phyloP scores from a whole-genome alignment of 2,329 filamentous ascomycete genomes.

The Pseudocercospora macadamiae region DNA sequence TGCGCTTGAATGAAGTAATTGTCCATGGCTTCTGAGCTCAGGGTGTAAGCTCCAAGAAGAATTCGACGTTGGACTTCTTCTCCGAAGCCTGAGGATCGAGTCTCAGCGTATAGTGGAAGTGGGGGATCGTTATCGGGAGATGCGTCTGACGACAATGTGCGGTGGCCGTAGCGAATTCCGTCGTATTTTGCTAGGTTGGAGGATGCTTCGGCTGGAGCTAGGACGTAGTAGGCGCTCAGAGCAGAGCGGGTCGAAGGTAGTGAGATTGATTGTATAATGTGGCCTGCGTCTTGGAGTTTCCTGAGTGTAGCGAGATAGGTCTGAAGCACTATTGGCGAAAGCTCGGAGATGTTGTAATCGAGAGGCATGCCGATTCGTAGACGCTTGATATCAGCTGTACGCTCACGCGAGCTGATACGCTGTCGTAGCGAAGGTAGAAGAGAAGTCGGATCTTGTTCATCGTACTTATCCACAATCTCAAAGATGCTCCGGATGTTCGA shows the following conservation, averaged over 20 bases:
- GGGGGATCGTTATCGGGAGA: slow-evolving; percentile 29
- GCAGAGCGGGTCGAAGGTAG: slow-evolving; percentile 83
- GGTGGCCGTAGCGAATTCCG: slow-evolving; percentile 84
- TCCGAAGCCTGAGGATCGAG: slow-evolving; percentile 76
- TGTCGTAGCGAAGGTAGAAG: slow-evolving; percentile 60
- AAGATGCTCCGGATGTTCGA: slow-evolving; percentile 51
- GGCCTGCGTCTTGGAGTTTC: slow-evolving; percentile 65
- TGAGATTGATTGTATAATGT: slow-evolving; percentile 73
- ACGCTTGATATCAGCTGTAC: slow-evolving; percentile 10
- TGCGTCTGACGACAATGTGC: slow-evolving; percentile 57
- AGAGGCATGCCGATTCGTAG: slow-evolving; percentile 62
- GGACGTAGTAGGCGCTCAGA: slow-evolving; percentile 90
- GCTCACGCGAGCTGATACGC: slow-evolving; percentile 38
- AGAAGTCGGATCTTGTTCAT: slow-evolving; percentile 75
- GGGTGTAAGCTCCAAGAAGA: slow-evolving; percentile 82
- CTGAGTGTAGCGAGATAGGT: slow-evolving; percentile 70
- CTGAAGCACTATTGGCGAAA: slow-evolving; percentile 68
- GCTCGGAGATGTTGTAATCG: slow-evolving; percentile 88
- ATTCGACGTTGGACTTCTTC: slow-evolving; percentile 85
- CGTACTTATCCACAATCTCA: slow-evolving; percentile 59
- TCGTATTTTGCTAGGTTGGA: slow-evolving; percentile 98
- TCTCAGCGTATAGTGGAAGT: slow-evolving; percentile 68
- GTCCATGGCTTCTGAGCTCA: slow-evolving; percentile 87
- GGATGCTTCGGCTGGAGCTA: slow-evolving; percentile 91
- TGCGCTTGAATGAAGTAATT: slow-evolving; percentile 98